Evolutionary conservation across 495 filamentous ascomycete species (phyloP), one percentile per base, ranked within the genome.

Genomic region (Aspergillus ellipticus): DNA sequence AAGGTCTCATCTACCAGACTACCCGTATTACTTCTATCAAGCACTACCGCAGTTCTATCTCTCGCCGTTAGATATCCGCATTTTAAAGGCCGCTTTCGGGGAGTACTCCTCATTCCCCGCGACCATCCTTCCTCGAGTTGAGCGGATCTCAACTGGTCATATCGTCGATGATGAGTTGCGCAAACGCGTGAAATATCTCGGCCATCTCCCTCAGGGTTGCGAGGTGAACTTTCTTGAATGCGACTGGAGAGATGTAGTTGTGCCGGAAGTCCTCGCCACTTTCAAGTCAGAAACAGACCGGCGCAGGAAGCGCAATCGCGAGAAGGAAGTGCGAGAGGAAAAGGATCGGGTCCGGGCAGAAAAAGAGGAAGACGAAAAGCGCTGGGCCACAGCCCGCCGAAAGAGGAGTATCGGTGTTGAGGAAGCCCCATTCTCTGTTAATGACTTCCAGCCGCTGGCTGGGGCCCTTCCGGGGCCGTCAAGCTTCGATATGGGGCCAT

Each of bases 181-280:
- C 37, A 90, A 88, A 69, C 82, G 90, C 49, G 83, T 89, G 29
- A 96, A 94, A 68, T 98, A 97, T 62, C 80, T 98, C 1, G 85
- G 86, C 6, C 94, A 98, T 67, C 81, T 98, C 13, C 94, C 94
- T 0, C 83, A 91, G 51, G 94, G 94, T 2, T 97, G 93, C 69
- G 89, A 96, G 57, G 90, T 97, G 39, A 89, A 81, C 59, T 97
- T 97, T 63, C 74, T 98, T 0, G 94, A 97, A 70, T 98, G 94
- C 62, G 91, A 98, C 67, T 98, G 94, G 94, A 90, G 90, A 1
- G 94, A 96, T 59, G 83, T 92, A 15, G 90, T 98, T 16, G 73
- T 81, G 6, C 78, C 84, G 2, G 89, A 92, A 45, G 78, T 93
- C 9, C 74, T 98, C 15, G 82, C 82, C 16, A 74, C 76, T 2